Evolutionary conservation across 2,329 filamentous ascomycete species (phyloP), one percentile per base, ranked within the genome.

Genomic region (Ustilaginoidea virens): DNA sequence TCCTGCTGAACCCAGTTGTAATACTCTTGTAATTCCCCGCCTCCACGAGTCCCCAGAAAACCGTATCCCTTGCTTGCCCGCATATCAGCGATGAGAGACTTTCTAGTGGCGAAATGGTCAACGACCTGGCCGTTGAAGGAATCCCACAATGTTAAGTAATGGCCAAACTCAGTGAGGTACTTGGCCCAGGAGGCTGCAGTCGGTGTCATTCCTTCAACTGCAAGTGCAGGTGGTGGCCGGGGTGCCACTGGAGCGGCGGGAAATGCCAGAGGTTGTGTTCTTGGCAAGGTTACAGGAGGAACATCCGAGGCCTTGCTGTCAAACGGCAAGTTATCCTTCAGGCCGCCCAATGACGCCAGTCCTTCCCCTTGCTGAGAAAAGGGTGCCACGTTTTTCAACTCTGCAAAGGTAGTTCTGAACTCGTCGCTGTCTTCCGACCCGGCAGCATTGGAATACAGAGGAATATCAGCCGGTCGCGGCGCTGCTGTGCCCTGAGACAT

Each of bases 1-100:
- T 85, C 79, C 48, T 80, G 69, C 38, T 67, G 63, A 31, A 77
- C 51, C 45, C 67, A 69, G 21, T 53, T 54, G 33, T 70, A 47
- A 45, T 83, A 83, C 31, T 66, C 62, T 11, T 56, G 46, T 15
- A 74, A 58, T 0, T 66, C 70, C 1, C 40, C 37, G 22, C 63
- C 53, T 15, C 61, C 48, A 2, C 47, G 45, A 7, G 49, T 41
- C 17, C 53, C 52, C 12, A 70, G 44, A 48, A 66, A 71, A 2
- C 41, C 43, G 23, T 55, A 52, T 8, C 59, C 63, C 29, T 61
- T 59, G 13, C 53, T 43, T 23, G 48, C 40, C 34, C 58, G 51
- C 15, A 51, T 51, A 17, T 44, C 41, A 13, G 48, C 46, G 19
- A 61, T 53, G 20, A 61, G 47, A 2, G 48, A 47, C 34, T 66